Conservation (phyloP, 1,284 basidiomycete species). For the Ceratorhiza oryzae-sativae region DNA sequence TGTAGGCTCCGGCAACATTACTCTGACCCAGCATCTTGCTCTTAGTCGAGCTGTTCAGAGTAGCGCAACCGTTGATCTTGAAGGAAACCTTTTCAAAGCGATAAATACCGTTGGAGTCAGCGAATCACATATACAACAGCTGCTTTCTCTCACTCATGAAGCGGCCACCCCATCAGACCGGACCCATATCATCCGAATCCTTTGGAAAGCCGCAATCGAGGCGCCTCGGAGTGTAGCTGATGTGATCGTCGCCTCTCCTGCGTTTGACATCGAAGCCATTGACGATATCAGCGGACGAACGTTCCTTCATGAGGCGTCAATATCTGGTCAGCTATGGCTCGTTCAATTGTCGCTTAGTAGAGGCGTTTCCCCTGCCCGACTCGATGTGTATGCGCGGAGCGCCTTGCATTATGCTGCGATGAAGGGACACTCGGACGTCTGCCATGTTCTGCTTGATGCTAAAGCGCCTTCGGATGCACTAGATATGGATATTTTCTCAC, state of each 20-base stretch:
- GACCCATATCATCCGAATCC: slow-evolving; percentile 78
- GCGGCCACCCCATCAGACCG: slow-evolving; percentile 59
- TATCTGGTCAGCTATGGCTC: slow-evolving; percentile 81
- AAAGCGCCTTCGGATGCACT: slow-evolving; percentile 71
- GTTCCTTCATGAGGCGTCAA: slow-evolving; percentile 93
- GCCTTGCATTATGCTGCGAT: slow-evolving; percentile 97
- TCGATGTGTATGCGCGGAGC: slow-evolving; percentile 90
- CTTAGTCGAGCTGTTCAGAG: slow-evolving; percentile 65
- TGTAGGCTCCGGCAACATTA: slow-evolving; percentile 53
- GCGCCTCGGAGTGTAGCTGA: slow-evolving; percentile 76
- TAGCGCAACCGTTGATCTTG: slow-evolving; percentile 86
- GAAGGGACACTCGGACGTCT: slow-evolving; percentile 84
- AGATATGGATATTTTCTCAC: slow-evolving; percentile 94
- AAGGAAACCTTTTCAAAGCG: slow-evolving; percentile 82
- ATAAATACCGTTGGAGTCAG: slow-evolving; percentile 62
- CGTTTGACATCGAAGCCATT: slow-evolving; percentile 89
- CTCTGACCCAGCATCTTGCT: slow-evolving; percentile 75
- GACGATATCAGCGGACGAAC: slow-evolving; percentile 98
- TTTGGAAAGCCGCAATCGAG: slow-evolving; percentile 90
- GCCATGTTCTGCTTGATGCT: slow-evolving; percentile 76
- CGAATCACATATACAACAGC: slow-evolving; percentile 66
- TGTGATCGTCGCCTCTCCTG: slow-evolving; percentile 73
- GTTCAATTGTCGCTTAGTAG: slow-evolving; percentile 83
- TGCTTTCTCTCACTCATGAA: slow-evolving; percentile 74
- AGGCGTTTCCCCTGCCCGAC: slow-evolving; percentile 69